These are phyloP conservation scores for Ogataea wickerhamii DNA, from an alignment of 805 yeast genomes.

Conservation along the genomic window DNA sequence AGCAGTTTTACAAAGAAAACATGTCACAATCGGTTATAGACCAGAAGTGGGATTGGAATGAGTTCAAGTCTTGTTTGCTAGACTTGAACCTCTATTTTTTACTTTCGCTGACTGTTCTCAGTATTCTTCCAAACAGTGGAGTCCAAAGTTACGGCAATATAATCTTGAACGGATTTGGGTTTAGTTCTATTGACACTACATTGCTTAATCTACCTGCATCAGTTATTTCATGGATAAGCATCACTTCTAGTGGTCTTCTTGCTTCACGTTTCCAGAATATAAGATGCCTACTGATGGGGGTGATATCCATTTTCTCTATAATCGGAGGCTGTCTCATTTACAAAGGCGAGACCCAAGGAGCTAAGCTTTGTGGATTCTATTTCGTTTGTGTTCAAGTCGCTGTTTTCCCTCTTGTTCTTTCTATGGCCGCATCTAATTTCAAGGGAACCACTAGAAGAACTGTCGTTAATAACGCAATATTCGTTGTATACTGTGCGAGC, in stretches of 20 bases:
- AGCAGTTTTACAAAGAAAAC: slow-evolving; percentile 47
- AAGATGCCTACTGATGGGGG: slow-evolving; percentile 31
- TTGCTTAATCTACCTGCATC: slow-evolving; percentile 39
- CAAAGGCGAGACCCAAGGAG: slow-evolving; percentile 21
- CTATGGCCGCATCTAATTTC: slow-evolving; percentile 36
- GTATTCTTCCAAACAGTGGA: slow-evolving; percentile 44
- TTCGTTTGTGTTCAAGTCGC: slow-evolving; percentile 27
- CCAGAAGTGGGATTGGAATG: slow-evolving; percentile 50
- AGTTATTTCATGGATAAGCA: slow-evolving; percentile 32
- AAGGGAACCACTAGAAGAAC: slow-evolving; percentile 68
- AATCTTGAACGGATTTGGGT: slow-evolving; percentile 34
- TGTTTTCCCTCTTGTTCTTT: slow-evolving; percentile 25
- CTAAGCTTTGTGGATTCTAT: slow-evolving; percentile 31
- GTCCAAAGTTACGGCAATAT: slow-evolving; percentile 45
- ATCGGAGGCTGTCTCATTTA: slow-evolving; percentile 32
- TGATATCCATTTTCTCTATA: slow-evolving; percentile 20
- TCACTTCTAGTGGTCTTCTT: slow-evolving; percentile 25
- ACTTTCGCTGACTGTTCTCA: slow-evolving; percentile 40
- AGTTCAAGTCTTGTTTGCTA: slow-evolving; percentile 46
- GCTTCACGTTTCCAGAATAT: slow-evolving; percentile 29
- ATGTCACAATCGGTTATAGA: slow-evolving; percentile 54
- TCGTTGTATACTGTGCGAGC: slow-evolving; percentile 63
- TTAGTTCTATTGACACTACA: slow-evolving; percentile 29
- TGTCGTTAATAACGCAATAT: slow-evolving; percentile 48
- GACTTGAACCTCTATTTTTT: slow-evolving; percentile 51